Base-by-base conservation (phyloP, 495 filamentous ascomycete species). In the Lasiosphaeria miniovina region DNA sequence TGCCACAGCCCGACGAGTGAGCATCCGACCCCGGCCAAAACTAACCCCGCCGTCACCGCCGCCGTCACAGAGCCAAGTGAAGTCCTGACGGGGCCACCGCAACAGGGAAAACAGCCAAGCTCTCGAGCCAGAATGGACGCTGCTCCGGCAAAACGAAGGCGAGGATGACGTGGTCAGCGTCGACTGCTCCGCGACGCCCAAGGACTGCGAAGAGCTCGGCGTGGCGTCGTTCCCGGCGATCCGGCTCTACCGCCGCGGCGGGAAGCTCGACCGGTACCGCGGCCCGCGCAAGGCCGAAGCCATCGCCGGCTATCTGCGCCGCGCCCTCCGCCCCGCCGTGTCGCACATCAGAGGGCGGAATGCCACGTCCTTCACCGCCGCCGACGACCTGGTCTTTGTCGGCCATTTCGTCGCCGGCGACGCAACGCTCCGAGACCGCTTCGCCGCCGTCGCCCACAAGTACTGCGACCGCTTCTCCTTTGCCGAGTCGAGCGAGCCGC, bases 141-240 rank as follows among this genome's bases (percentile, higher is more conserved):
- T 60, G 11, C 60, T 76, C n/a, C 54, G 68, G 10, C 38, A 69
- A 38, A 61, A 48, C 12, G 62, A 72, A 14, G 50, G 68, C 24
- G 51, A 69, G 31, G 57, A 67, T 14, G 53, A 61, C n/a, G 51
- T 75, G 1, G 54, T 75, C 36, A 75, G 73, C 63, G 60, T 82
- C 50, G 74, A 82, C 61, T 82, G 79, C 61, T 62, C 69, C n/a
- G 54, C 68, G 12, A 64, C 68, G 17, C 11, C 59, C n/a, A 66
- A 67, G 10, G 54, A 80, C 32, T 82, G 79, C 57, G 45, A 62
- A 48, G 66, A 75, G 53, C 67, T 71, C 53, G 64, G 64, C 14
- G 63, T 83, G 31, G 67, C 70, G 4, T 79, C 77, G 11, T 81
- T 77, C 61, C 80, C 80, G 6, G 68, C 80, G 9, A 69, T 83